Evolutionary conservation across 306 rosid species (phyloP).

Genomic region (Inga leiocalycina): DNA sequence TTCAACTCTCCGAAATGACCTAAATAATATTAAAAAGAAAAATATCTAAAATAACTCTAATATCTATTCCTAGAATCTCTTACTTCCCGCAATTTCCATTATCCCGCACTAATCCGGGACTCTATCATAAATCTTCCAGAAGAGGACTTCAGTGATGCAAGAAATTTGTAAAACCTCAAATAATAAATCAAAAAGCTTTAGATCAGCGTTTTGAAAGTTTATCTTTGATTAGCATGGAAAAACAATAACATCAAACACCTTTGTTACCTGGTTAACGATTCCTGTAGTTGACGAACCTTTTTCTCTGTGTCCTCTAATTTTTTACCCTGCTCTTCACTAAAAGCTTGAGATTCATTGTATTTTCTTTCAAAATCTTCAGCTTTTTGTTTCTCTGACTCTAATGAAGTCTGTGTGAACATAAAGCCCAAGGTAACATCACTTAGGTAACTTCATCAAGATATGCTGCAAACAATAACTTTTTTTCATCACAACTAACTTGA

Average conservation of each 20-base stretch:
- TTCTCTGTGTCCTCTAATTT: conserved; percentile 76
- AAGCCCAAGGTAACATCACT: conserved; percentile 38
- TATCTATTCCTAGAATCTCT: no score
- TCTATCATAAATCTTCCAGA: conserved; percentile 10
- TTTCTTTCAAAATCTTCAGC: conserved; percentile 63
- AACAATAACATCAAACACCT: conserved; percentile 13
- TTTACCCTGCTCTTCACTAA: conserved; percentile 52
- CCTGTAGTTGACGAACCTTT: conserved; percentile 73
- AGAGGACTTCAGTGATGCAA: conserved; percentile 11
- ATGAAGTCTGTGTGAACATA: conserved; percentile 43
- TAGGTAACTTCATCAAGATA: conserved; percentile 30
- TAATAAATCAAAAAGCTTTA: neutral
- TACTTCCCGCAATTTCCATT: no score
- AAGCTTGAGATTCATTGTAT: conserved; percentile 63
- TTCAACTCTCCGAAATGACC: no score
- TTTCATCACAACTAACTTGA: conserved; percentile 35
- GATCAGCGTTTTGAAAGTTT: conserved; percentile 26
- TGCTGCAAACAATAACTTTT: conserved; percentile 18
- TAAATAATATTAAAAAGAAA: no score
- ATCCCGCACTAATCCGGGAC: no score
- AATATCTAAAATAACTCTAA: no score
- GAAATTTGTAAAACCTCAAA: conserved; percentile 27
- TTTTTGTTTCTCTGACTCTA: conserved; percentile 65
- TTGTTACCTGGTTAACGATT: conserved; percentile 69
- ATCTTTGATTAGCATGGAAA: conserved; percentile 15